These are phyloP conservation scores for Passalora sequoiae DNA, from an alignment of 2,329 filamentous ascomycete species.

Conservation along the genomic window DNA sequence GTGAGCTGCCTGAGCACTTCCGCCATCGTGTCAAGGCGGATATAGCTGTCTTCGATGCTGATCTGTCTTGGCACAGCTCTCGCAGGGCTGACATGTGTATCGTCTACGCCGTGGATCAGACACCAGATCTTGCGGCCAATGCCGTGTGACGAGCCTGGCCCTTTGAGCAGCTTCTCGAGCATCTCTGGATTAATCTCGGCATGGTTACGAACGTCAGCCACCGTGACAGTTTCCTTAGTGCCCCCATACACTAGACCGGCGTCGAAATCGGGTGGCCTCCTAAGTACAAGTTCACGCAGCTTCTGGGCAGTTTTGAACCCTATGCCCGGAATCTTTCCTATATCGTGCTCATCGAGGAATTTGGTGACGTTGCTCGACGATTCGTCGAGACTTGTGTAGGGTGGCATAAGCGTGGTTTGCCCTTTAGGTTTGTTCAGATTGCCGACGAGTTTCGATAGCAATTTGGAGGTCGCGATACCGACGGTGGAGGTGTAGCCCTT, in stretches of 20 bases:
- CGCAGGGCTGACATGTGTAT: constrained; percentile 65
- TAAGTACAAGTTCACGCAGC: constrained; percentile 57
- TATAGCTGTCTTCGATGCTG: constrained; percentile 90
- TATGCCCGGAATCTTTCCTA: constrained; percentile 79
- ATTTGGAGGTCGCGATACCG: constrained; percentile 81
- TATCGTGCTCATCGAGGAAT: constrained; percentile 71
- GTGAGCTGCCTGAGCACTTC: constrained; percentile 64
- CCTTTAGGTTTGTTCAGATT: constrained; percentile 78
- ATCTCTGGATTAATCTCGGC: constrained; percentile 58
- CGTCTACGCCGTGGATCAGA: constrained; percentile 75
- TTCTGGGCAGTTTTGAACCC: constrained; percentile 72
- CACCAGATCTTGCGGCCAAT: constrained; percentile 70
- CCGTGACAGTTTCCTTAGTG: constrained; percentile 56
- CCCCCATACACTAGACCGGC: constrained; percentile 45
- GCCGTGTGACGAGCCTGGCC: constrained; percentile 64
- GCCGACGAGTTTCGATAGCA: constrained; percentile 79
- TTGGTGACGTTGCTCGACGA: constrained; percentile 49
- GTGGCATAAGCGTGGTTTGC: constrained; percentile 76
- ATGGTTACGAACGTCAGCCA: constrained; percentile 59
- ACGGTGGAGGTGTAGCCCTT: constrained; percentile 83
- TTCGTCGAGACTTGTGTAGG: constrained; percentile 29
- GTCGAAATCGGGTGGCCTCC: constrained; percentile 41
- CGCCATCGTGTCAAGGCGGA: constrained; percentile 59
- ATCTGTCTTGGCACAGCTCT: constrained; percentile 76
- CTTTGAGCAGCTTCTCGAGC: constrained; percentile 65